Evolutionary conservation across 306 rosid genomes (phyloP).

Genomic region (Carpinus viminea): DNA sequence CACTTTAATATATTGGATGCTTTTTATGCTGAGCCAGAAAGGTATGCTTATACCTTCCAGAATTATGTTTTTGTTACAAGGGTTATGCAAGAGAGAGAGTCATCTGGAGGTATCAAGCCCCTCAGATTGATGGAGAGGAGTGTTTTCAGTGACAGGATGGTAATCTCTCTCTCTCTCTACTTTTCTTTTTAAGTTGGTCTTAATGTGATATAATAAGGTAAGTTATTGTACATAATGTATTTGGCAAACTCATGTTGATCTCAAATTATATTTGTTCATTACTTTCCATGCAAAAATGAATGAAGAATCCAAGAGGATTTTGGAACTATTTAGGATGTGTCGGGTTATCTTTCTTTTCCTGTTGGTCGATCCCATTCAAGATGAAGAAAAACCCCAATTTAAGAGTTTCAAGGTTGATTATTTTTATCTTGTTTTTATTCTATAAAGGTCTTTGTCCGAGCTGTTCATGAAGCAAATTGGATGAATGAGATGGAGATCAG

Average conservation of each 20-base stretch:
- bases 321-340: neutral
- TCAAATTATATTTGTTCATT: neutral
- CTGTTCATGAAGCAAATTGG: constrained; percentile 99
- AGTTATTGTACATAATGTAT: neutral
- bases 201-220: neutral
- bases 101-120: constrained; percentile 92
- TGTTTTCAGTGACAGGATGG: constrained; percentile 98
- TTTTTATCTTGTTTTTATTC: constrained; percentile 34
- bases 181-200: neutral
- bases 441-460: constrained; percentile 85
- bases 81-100: constrained; percentile 97
- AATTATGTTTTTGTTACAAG: constrained; percentile 94
- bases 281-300: neutral
- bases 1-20: constrained; percentile 94
- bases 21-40: constrained; percentile 90
- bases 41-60: constrained; percentile 99
- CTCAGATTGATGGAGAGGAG: constrained; percentile 98
- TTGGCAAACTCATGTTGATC: neutral
- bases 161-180: constrained; percentile 27
- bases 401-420: constrained; percentile 36
- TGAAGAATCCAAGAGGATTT: neutral
- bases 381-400: constrained; percentile 32
- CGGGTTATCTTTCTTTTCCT: constrained; percentile 21
- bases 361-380: constrained; percentile 21
- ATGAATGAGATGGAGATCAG: constrained; percentile 99